Conservation (phyloP, 768 basidiomycete genomes). For the Russula brevipes region DNA sequence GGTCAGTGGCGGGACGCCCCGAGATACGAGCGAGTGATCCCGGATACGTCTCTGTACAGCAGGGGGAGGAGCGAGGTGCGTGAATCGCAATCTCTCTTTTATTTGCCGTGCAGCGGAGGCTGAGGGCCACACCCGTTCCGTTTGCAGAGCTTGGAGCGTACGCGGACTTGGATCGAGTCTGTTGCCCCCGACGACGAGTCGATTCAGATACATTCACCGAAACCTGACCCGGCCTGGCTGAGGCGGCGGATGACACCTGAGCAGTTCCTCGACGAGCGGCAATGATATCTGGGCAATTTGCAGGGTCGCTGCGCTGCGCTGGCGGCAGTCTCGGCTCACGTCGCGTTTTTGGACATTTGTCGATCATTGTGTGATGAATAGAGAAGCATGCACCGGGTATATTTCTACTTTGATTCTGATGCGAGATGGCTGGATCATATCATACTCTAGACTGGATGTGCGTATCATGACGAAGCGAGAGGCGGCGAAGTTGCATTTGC, state of each 20-base stretch:
- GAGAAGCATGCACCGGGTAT: too few relatives aligned
- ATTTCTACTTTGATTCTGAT: too few relatives aligned
- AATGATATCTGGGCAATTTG: background rate
- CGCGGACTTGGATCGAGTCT: conserved; percentile 24
- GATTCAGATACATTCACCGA: conserved; percentile 19
- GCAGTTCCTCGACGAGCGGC: conserved; percentile 24
- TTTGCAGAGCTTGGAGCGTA: conserved; percentile 21
- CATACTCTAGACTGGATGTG: too few relatives aligned
- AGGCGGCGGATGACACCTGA: conserved; percentile 25
- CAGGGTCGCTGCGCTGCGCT: too few relatives aligned
- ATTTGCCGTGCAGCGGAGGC: background rate
- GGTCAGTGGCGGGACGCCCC: conserved; percentile 10
- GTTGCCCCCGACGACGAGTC: conserved; percentile 18
- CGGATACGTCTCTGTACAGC: background rate
- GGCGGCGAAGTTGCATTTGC: too few relatives aligned
- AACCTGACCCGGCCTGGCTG: conserved; percentile 11
- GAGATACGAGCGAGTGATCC: conserved; percentile 3
- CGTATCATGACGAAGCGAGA: too few relatives aligned
- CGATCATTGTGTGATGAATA: too few relatives aligned
- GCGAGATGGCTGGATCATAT: too few relatives aligned
- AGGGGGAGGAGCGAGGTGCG: conserved; percentile 12
- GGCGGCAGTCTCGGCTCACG: too few relatives aligned
- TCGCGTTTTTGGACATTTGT: too few relatives aligned
- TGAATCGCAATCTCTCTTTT: too few relatives aligned
- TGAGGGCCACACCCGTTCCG: background rate